Evolutionary conservation across 2,329 filamentous ascomycete genomes (phyloP).

Genomic region (Alternaria conjuncta): DNA sequence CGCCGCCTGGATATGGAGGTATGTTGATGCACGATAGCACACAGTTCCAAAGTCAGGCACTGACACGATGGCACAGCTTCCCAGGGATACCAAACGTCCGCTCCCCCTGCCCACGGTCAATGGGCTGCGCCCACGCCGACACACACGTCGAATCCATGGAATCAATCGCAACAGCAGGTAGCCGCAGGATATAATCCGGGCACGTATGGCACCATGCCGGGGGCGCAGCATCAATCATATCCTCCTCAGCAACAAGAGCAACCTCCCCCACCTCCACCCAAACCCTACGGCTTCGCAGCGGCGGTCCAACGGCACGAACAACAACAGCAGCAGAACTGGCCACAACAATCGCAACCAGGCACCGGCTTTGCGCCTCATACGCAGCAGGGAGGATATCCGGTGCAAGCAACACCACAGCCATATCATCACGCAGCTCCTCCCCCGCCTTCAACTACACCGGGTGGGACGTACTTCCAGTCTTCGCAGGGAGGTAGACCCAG

Average conservation of each 20-base stretch:
- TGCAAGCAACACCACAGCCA: constrained; percentile 22
- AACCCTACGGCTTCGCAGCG: constrained; percentile 42
- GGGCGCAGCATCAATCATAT: constrained; percentile 26
- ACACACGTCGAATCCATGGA: constrained; percentile 32
- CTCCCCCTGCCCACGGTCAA: constrained; percentile 36
- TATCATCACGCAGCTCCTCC: constrained; percentile 39
- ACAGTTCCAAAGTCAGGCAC: background rate
- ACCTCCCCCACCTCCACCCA: constrained; percentile 47
- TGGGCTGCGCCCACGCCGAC: constrained; percentile 36
- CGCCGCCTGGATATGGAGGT: constrained; percentile 41
- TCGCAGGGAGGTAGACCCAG: constrained; percentile 32
- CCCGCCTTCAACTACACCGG: constrained; percentile 39
- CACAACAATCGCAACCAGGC: constrained; percentile 28
- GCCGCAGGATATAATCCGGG: constrained; percentile 40
- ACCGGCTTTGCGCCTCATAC: constrained; percentile 25
- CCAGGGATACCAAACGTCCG: constrained; percentile 32
- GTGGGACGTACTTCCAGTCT: constrained; percentile 42
- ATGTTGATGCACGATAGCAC: constrained; percentile 1
- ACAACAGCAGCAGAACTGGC: constrained; percentile 22
- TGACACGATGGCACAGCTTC: constrained; percentile 10
- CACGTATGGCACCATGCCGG: constrained; percentile 43
- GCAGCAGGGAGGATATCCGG: constrained; percentile 36
- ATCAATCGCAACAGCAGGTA: constrained; percentile 30
- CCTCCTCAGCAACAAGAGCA: constrained; percentile 34
- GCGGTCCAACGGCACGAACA: constrained; percentile 31